A percentile compares a stretch with the other conserved stretches of the same genome.
These are phyloP conservation scores for Ganoderma meredithae DNA, from an alignment of 1,284 basidiomycete species.

Conservation along the genomic window DNA sequence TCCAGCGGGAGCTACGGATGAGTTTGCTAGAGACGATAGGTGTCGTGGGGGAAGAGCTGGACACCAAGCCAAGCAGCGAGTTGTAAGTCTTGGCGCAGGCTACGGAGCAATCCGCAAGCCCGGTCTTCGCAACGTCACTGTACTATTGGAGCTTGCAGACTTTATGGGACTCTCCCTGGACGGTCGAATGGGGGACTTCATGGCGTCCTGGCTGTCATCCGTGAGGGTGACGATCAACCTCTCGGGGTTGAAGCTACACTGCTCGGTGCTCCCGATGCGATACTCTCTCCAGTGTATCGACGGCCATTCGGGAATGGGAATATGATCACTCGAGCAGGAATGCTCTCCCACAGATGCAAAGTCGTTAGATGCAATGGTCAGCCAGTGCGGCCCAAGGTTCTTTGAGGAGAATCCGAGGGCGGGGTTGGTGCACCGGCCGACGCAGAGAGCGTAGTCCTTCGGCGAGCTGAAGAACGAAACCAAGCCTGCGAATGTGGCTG, in stretches of 20 bases:
- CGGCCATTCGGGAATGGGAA: not conserved
- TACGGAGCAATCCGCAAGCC: too few relatives aligned
- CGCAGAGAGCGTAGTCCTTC: not conserved
- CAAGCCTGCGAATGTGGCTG: too few relatives aligned
- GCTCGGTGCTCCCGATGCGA: not conserved
- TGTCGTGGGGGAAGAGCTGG: too few relatives aligned
- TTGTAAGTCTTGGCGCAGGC: too few relatives aligned
- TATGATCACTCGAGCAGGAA: not conserved
- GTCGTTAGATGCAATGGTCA: not conserved
- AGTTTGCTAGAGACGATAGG: too few relatives aligned
- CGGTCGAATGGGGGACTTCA: too few relatives aligned
- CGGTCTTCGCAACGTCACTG: too few relatives aligned
- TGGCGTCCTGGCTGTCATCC: not conserved
- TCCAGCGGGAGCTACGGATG: too few relatives aligned
- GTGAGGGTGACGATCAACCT: not conserved
- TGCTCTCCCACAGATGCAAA: not conserved
- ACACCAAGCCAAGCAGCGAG: too few relatives aligned
- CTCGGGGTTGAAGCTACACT: not conserved
- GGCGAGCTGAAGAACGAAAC: too few relatives aligned
- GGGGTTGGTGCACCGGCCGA: slow-evolving; percentile 1
- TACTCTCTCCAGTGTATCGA: not conserved
- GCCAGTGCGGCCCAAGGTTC: not conserved
- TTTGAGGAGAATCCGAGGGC: not conserved
- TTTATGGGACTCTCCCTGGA: too few relatives aligned
- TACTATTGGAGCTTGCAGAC: too few relatives aligned